phyloP scores from a whole-genome alignment of 768 basidiomycete genomes.

The Chalciporus chontae region DNA sequence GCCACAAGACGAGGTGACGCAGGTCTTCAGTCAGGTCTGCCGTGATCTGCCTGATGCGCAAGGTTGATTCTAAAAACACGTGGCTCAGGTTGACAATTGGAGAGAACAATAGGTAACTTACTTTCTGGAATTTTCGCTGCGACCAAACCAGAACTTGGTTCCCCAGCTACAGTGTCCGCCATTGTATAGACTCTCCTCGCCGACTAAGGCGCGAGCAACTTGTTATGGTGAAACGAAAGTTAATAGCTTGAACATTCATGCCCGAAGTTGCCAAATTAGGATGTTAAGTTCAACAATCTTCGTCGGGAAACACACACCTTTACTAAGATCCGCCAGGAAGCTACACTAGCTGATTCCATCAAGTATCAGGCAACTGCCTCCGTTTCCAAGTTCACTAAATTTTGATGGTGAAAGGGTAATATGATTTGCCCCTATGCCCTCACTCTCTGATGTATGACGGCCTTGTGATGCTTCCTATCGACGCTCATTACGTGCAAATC shows the following conservation, averaged over 20 bases:
- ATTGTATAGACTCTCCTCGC: slow-evolving; percentile 3
- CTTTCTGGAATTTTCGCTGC: slow-evolving; percentile 3
- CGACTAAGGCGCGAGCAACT: too few species aligned
- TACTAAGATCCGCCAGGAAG: too few species aligned
- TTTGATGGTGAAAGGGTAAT: not conserved
- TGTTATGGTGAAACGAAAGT: not conserved
- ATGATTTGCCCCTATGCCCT: not conserved
- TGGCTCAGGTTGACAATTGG: not conserved
- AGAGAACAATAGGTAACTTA: slow-evolving; percentile 5
- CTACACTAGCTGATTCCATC: too few species aligned
- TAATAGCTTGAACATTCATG: not conserved
- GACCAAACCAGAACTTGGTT: slow-evolving; percentile 1
- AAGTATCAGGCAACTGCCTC: too few species aligned
- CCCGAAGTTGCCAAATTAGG: not conserved
- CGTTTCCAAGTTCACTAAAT: too few species aligned
- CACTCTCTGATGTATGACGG: not conserved
- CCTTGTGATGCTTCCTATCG: slow-evolving; percentile 8
- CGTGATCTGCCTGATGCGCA: slow-evolving; percentile 32
- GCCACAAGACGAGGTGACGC: slow-evolving; percentile 59
- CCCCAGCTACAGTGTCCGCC: slow-evolving; percentile 4
- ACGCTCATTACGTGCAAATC: slow-evolving; percentile 15
- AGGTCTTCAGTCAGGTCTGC: slow-evolving; percentile 45
- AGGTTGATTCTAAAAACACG: slow-evolving; percentile 8
- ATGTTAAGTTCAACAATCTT: not conserved
- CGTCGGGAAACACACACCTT: too few species aligned